Base-by-base conservation (phyloP, 306 rosid species). In the Rosa persica region DNA sequence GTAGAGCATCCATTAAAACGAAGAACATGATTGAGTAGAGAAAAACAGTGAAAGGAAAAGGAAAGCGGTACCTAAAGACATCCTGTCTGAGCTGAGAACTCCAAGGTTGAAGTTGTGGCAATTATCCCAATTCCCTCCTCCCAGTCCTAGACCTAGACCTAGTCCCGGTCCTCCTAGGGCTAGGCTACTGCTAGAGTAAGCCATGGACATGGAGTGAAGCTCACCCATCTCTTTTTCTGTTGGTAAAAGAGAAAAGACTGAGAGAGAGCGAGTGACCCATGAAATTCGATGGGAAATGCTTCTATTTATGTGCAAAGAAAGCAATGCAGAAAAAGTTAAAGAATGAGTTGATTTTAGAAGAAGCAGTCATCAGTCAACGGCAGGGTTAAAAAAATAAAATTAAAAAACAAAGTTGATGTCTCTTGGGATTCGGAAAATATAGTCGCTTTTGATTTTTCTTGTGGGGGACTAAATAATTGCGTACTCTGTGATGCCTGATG, bases 391-490 rank as follows among this genome's bases (percentile, higher is more conserved):
- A 58, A 15, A 23, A 23, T 4, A 36, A 51, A 81, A 76, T 36
- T 36, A 48, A 75, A 83, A 76, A 86, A 72, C 57, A 84, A 83
- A 83, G 83, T 43, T 81, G 76, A 72, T 78, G 80, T 76, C 76
- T 81, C 78, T 94, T 72, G 98, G 98, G 97, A 94, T 94, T 88
- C 97, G 86, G 81, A 78, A 92, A 89, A 87, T 89, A 77, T 79
- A 70, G 62, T 62, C 51, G 61, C 96, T 84, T 87, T 86, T 81
- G 40, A 72, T 66, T 77, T 69, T 84, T 86, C 80, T 66, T 87
- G 93, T 81, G 97, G 98, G 97, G 96, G 78, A 91, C 98, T 95
- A 72, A 91, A 92, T 95, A 86, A 95, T 95, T 92, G 83, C 96
- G 65, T 83, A 88, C 60, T 89, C 81, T n/a, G n/a, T n/a, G n/a